These are phyloP conservation scores for Mycena pura DNA, from an alignment of 768 basidiomycete genomes.

Conservation along the genomic window DNA sequence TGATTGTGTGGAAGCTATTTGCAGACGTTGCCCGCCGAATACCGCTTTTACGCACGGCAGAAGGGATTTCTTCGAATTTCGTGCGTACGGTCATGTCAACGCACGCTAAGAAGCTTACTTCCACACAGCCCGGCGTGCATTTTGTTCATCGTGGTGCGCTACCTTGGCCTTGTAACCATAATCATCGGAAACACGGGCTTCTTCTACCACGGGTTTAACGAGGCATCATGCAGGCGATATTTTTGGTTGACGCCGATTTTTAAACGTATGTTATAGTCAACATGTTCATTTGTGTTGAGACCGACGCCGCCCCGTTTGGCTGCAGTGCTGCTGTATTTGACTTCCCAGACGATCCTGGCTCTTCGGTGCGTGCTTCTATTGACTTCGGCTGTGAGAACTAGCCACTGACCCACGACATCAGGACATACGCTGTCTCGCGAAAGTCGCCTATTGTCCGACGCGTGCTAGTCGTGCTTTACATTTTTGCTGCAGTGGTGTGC, in stretches of 20 bases:
- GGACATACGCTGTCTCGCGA: slow-evolving; percentile 23
- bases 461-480: neutral
- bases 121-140: slow-evolving; percentile 4
- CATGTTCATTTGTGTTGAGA: neutral
- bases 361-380: neutral
- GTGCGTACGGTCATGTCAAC: neutral
- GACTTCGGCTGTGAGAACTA: neutral
- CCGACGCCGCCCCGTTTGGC: neutral
- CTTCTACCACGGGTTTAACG: slow-evolving; percentile 14
- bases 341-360: neutral
- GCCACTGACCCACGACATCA: neutral
- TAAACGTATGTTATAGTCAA: neutral
- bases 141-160: slow-evolving; percentile 13
- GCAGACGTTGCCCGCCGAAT: too few relatives aligned
- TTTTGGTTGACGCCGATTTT: slow-evolving; percentile 3
- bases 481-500: neutral
- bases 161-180: neutral
- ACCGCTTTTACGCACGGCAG: neutral
- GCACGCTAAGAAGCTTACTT: neutral
- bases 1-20: neutral
- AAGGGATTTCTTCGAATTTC: neutral
- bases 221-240: neutral
- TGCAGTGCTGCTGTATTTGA: neutral
- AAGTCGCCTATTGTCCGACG: slow-evolving; percentile 6
- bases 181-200: slow-evolving; percentile 4